Evolutionary conservation across 306 rosid genomes (phyloP).

Genomic region (Purshia tridentata): DNA sequence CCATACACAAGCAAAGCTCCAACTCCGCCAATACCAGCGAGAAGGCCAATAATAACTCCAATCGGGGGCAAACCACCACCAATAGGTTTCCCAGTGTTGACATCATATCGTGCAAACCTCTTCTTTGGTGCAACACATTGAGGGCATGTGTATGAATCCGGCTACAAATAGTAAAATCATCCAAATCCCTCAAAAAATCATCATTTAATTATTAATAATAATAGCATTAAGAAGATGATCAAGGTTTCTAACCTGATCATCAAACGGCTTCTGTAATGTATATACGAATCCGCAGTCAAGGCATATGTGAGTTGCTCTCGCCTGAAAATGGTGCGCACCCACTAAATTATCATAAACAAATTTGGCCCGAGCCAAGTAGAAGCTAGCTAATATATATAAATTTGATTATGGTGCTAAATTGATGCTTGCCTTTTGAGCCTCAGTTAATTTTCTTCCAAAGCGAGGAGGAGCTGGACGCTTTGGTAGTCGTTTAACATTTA

Average conservation of each 20-base stretch:
- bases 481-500: slow-evolving; percentile 77
- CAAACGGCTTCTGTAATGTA: slow-evolving; percentile 77
- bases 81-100: slow-evolving; percentile 71
- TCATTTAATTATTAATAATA: background rate
- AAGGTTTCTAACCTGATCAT: slow-evolving; percentile 56
- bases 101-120: slow-evolving; percentile 83
- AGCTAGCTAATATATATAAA: background rate
- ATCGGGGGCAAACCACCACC: slow-evolving; percentile 93
- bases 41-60: slow-evolving; percentile 80
- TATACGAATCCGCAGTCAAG: slow-evolving; percentile 92
- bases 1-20: slow-evolving; percentile 96
- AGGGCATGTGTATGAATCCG: slow-evolving; percentile 73
- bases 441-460: slow-evolving; percentile 80
- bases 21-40: slow-evolving; percentile 79
- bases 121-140: slow-evolving; percentile 93
- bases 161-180: slow-evolving; percentile 54
- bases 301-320: slow-evolving; percentile 96
- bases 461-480: slow-evolving; percentile 96
- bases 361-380: background rate
- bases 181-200: too few species aligned
- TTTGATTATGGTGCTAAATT: background rate
- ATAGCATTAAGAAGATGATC: too few species aligned
- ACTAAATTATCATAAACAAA: background rate
- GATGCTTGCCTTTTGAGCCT: slow-evolving; percentile 72
- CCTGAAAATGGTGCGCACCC: slow-evolving; percentile 47